Evolutionary conservation across 257 asterid genomes (phyloP), one percentile per base, ranked within the genome.

Genomic region (Linaria vulgaris): DNA sequence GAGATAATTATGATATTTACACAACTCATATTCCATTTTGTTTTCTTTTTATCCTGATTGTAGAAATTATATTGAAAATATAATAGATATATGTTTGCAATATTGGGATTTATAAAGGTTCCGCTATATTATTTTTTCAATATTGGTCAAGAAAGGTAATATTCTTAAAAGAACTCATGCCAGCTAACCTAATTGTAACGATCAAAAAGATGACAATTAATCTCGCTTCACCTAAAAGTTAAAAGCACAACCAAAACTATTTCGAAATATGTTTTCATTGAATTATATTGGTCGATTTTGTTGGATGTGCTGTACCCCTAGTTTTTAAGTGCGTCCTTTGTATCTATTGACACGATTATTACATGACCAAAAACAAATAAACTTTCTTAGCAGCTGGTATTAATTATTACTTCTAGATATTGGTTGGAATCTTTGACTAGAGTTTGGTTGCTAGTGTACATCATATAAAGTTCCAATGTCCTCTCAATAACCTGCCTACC

Each of bases 401-500:
- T 58, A 61, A 59, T 54, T 69, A 44, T 47, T 48, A 20, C 16
- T 72, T 69, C 68, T 69, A 65, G 73, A 73, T 57, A 30, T 50
- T 51, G 15, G 66, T 50, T 51, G 15, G 66, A 61, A 75, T 72
- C 73, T 70, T 81, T 78, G 81, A 81, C 87, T 53, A 61, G 22
- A 65, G 51, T 59, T 69, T 43, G 75, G 77, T 63, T 56, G 76
- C 22, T 61, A 71, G 46, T 68, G 66, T 39, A 66, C 80, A 77
- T 79, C 81, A 74, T 69, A 57, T n/a, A n/a, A n/a, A 50, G 85
- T 67, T 79, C 72, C 65, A 74, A 63, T 70, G 85, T 79, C 78
- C 69, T 59, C 76, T 79, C 85, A 69, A 24, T 76, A 64, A 82
- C 76, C 81, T 82, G 65, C 75, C 75, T 41, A 39, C 41, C 65